These are phyloP conservation scores for Plasmodium coatneyi DNA, from an alignment of 169 alveolate genomes.

Conservation along the genomic window DNA sequence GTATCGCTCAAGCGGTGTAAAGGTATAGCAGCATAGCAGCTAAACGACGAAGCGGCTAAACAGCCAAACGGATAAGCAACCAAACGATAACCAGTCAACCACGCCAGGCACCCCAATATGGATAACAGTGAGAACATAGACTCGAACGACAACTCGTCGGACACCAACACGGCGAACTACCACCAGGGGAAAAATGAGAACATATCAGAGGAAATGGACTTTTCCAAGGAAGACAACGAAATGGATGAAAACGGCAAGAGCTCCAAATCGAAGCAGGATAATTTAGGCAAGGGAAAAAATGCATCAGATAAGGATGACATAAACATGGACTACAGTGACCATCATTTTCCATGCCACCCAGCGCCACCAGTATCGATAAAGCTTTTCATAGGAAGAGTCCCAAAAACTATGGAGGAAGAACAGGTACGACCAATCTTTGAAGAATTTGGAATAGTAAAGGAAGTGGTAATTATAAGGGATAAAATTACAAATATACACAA, in stretches of 20 bases:
- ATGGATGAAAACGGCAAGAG: slow-evolving; percentile 11
- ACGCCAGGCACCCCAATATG: slow-evolving; percentile 12
- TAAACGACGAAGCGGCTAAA: not conserved
- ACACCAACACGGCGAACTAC: slow-evolving; percentile 57
- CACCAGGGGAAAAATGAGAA: slow-evolving; percentile 51
- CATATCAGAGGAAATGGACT: slow-evolving; percentile 57
- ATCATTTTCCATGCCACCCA: slow-evolving; percentile 85
- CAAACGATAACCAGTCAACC: not conserved
- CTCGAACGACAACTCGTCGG: slow-evolving; percentile 69
- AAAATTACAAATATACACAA: slow-evolving; percentile 89
- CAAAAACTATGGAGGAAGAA: slow-evolving; percentile 87
- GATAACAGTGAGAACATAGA: slow-evolving; percentile 72
- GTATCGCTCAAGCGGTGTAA: not conserved
- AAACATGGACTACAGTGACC: slow-evolving; percentile 35
- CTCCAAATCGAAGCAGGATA: slow-evolving; percentile 29
- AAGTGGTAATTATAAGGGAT: slow-evolving; percentile 88
- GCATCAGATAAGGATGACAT: slow-evolving; percentile 61
- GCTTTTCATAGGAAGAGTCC: slow-evolving; percentile 91
- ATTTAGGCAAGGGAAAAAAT: slow-evolving; percentile 11
- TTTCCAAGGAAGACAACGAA: slow-evolving; percentile 51
- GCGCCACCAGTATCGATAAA: slow-evolving; percentile 93
- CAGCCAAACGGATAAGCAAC: not conserved
- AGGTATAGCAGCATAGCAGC: not conserved
- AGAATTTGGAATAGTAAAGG: slow-evolving; percentile 90
- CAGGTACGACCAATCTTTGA: slow-evolving; percentile 87